phyloP scores from a whole-genome alignment of 1,284 basidiomycete species.

The Marasmius sp. region DNA sequence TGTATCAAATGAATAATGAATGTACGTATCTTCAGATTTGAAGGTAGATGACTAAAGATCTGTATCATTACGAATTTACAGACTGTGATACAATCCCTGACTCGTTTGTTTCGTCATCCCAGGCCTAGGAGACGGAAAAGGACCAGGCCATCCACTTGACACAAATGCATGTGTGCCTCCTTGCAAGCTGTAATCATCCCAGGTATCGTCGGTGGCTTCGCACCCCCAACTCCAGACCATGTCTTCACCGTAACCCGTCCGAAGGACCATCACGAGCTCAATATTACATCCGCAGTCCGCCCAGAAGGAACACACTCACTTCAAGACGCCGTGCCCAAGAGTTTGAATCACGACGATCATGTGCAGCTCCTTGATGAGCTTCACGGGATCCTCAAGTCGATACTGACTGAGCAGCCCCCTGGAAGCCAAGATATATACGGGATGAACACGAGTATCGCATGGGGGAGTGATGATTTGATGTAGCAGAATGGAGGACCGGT shows the following conservation, averaged over 20 bases:
- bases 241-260: conserved; percentile 51
- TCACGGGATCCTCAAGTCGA: conserved; percentile 50
- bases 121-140: no score
- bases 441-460: conserved; percentile 64
- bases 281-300: conserved; percentile 48
- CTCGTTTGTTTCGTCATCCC: no score
- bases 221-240: conserved; percentile 60
- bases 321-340: conserved; percentile 42
- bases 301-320: conserved; percentile 46
- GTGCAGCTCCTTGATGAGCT: conserved; percentile 55
- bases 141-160: no score
- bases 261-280: conserved; percentile 35
- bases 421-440: conserved; percentile 73
- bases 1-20: no score
- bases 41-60: no score
- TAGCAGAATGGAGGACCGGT: conserved; percentile 64
- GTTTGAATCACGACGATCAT: conserved; percentile 37
- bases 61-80: no score
- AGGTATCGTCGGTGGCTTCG: conserved; percentile 77
- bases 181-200: not conserved
- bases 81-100: no score
- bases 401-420: conserved; percentile 58
- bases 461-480: conserved; percentile 52
- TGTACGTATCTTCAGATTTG: no score
- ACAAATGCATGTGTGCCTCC: no score